These are phyloP conservation scores for Cystofilobasidium bisporidii DNA, from an alignment of 768 basidiomycete genomes.

Conservation along the genomic window DNA sequence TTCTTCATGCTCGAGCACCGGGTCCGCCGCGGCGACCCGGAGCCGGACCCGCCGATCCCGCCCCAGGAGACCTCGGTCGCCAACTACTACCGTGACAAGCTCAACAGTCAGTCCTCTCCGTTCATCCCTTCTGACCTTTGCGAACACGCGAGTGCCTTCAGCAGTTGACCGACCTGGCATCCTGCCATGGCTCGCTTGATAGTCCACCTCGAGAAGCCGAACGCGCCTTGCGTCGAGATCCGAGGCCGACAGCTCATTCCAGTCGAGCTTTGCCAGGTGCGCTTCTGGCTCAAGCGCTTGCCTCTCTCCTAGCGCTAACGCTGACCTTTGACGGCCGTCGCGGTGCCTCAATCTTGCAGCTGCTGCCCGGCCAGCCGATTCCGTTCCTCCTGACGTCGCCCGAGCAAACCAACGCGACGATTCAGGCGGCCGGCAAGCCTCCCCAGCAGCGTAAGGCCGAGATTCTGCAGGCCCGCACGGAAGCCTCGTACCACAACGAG, in stretches of 20 bases:
- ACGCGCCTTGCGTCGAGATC: background rate
- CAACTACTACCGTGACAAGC: background rate
- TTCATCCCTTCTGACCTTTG: no score
- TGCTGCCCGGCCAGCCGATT: background rate
- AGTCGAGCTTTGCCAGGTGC: background rate
- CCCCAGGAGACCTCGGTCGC: background rate
- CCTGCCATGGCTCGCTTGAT: no score
- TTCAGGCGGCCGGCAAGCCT: background rate
- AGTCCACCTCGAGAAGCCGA: background rate
- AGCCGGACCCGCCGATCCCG: constrained; percentile 1
- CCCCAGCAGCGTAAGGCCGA: background rate
- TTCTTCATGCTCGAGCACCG: background rate
- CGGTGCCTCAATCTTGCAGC: no score
- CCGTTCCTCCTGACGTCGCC: background rate
- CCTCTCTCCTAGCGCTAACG: no score
- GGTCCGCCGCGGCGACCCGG: background rate
- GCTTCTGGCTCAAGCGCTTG: background rate
- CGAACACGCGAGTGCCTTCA: no score
- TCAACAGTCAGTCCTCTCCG: no score
- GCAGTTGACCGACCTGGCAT: no score
- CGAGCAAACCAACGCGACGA: background rate
- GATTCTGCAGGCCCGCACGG: background rate
- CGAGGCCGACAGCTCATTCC: background rate
- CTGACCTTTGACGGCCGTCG: no score
- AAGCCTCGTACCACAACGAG: background rate